Evolutionary conservation across 148 eudicot genomes (phyloP), one percentile per base, ranked within the genome.

Genomic region (Vaccinium corymbosum): DNA sequence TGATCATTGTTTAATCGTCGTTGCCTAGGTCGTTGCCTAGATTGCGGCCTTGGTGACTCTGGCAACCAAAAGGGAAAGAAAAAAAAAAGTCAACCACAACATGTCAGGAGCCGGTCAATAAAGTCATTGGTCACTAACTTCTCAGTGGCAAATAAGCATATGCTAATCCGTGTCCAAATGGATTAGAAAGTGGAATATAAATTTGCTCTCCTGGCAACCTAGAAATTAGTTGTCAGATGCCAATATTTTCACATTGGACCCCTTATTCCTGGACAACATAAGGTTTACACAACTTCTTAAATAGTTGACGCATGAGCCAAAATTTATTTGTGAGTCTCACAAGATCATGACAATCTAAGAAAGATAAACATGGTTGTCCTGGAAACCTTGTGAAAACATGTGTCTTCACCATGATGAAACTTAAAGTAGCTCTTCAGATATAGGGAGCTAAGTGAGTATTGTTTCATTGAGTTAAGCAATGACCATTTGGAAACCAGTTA

Each of bases 1-100:
- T 15, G 16, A 42, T 74, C 79, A 75, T 61, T 78, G 16, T 81
- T 79, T 38, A 72, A 14, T 35, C 27, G 81, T 61, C 56, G 84
- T 76, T 78, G 87, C 85, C 85, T 81, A 29, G 42, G 81, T 61
- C 56, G 84, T 76, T 78, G 87, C 85, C 85, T 81, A 29, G 42
- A 76, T 56, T 81, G 79, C 22, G 81, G 76, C 77, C 72, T 17
- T 50, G 79, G 85, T 35, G 83, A 70, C 15, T 75, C 89, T 90
- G 88, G 55, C 66, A 19, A 87, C 22, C 50, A 22, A 55, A 35
- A 35, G 38, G 38, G 35, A 29, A 29, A 29, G 61, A 76, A 79
- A 79, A 59, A 46, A 78, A 76, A 61, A 10, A 19, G 14, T 12
- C 4, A 35, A 35, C 42, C 12, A 66, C 22, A 10, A 81, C 51